phyloP scores from a whole-genome alignment of 2,329 filamentous ascomycete genomes.

The Endothia cerciana region DNA sequence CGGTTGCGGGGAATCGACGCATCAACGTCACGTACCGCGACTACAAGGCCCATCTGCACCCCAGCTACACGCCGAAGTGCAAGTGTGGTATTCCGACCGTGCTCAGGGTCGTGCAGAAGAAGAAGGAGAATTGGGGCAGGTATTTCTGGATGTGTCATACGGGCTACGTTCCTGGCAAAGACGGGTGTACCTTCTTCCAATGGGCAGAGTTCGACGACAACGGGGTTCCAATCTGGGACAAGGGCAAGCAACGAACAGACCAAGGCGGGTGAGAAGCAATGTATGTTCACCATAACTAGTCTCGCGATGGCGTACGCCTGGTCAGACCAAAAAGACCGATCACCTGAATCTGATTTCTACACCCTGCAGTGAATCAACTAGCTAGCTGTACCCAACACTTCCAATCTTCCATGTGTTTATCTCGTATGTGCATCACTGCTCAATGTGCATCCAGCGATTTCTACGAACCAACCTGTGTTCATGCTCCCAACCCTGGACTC shows the following conservation, averaged over 20 bases:
- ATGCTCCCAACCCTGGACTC: no score
- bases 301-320: no score
- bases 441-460: not conserved
- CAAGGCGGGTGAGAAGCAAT: no score
- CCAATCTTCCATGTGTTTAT: not conserved
- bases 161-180: slow-evolving; percentile 69
- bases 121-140: slow-evolving; percentile 73
- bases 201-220: slow-evolving; percentile 90
- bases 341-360: not conserved
- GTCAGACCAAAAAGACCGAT: not conserved
- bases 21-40: slow-evolving; percentile 95
- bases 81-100: slow-evolving; percentile 70
- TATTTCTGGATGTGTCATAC: slow-evolving; percentile 94
- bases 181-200: slow-evolving; percentile 76
- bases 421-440: not conserved
- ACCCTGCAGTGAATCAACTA: not conserved
- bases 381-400: not conserved
- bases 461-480: not conserved
- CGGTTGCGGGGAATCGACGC: slow-evolving; percentile 75
- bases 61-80: slow-evolving; percentile 77
- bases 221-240: slow-evolving; percentile 72
- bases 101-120: slow-evolving; percentile 79
- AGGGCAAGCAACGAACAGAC: not conserved
- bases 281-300: no score
- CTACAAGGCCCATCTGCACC: slow-evolving; percentile 79